Evolutionary conservation across 2,329 filamentous ascomycete genomes (phyloP), one percentile per base, ranked within the genome.

Genomic region (Microcera coccophila): DNA sequence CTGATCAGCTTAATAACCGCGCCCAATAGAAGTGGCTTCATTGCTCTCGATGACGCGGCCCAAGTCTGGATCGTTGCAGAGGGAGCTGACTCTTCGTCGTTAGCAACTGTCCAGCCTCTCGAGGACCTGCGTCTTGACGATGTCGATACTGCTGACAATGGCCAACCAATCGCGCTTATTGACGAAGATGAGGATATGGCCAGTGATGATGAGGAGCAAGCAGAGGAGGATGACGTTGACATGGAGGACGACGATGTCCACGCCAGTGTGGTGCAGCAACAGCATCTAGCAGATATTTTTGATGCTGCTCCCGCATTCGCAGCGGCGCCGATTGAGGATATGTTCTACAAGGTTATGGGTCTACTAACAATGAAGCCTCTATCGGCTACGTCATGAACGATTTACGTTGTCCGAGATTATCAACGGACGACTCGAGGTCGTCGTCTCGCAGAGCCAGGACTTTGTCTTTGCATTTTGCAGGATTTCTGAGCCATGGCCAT

Each of bases 11-110:
- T 95, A 2, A 69, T 88, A 2, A 75, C 87, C 3, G 75, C 79
- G 16, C 71, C 76, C 11, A 74, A 74, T 16, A 78, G 81, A 2
- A 81, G 79, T 35, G 88, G 89, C 4, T 95, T 88, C 62, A 70
- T 93, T 29, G 69, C 84, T 9, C 66, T 95, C 5, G 89, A 95
- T 61, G 76, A 84, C n/a, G 74, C 79, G 1, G 87, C 88, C 12
- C 84, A 87, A 56, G 72, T 95, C 29, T 82, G 81, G 68, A 78
- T 76, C 20, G 60, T 82, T 26, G 71, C 73, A 28, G 79, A 85
- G 59, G 77, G 77, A 54, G 76, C 78, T 22, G 73, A 79, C 44
- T 72, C 78, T 21, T 69, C 71, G 3, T 68, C 74, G 2, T 63
- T 78, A 2, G 65, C 71, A 3, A 67, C 79, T 18, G 75, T 76